phyloP scores from a whole-genome alignment of 768 basidiomycete genomes.

The Xerocomus brunneocitrinus region DNA sequence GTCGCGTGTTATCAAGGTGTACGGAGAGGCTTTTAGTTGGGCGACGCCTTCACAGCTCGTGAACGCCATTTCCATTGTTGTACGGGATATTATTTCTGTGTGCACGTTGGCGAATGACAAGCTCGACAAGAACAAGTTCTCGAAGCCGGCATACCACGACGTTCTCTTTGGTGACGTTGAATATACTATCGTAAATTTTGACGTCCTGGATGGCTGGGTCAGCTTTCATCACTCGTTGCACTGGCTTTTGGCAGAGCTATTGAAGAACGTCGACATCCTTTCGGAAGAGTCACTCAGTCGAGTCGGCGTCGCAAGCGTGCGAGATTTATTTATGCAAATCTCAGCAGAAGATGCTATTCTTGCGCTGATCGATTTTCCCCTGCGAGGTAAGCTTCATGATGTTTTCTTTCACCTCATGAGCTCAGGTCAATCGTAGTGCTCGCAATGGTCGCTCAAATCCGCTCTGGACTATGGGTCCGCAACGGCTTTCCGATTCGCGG shows the following conservation, averaged over 20 bases:
- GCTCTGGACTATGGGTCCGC: conserved; percentile 94
- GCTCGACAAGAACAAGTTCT: conserved; percentile 63
- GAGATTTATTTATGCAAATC: conserved; percentile 57
- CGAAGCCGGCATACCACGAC: conserved; percentile 56
- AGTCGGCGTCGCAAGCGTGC: conserved; percentile 50
- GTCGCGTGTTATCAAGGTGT: conserved; percentile 82
- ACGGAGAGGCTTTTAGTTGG: conserved; percentile 77
- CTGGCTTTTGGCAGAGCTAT: conserved; percentile 84
- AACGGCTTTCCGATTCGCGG: conserved; percentile 96
- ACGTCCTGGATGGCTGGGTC: conserved; percentile 76
- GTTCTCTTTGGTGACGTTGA: conserved; percentile 57
- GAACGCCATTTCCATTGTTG: conserved; percentile 61
- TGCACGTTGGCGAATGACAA: conserved; percentile 65
- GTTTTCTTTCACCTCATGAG: neutral
- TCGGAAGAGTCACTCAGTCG: conserved; percentile 48
- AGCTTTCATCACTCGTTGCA: conserved; percentile 92
- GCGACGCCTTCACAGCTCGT: conserved; percentile 57
- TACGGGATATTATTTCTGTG: conserved; percentile 67
- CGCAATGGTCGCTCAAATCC: conserved; percentile 90
- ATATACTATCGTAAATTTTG: conserved; percentile 69
- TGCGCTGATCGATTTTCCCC: conserved; percentile 80
- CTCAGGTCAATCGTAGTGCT: conserved; percentile 48
- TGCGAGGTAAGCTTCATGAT: conserved; percentile 60
- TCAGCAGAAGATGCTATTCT: conserved; percentile 67
- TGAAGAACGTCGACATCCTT: conserved; percentile 76